A percentile compares a stretch with the other conserved stretches of the same genome.
phyloP scores from a whole-genome alignment of 192 early-diverging fungal species.

The Anaeromyces robustus region DNA sequence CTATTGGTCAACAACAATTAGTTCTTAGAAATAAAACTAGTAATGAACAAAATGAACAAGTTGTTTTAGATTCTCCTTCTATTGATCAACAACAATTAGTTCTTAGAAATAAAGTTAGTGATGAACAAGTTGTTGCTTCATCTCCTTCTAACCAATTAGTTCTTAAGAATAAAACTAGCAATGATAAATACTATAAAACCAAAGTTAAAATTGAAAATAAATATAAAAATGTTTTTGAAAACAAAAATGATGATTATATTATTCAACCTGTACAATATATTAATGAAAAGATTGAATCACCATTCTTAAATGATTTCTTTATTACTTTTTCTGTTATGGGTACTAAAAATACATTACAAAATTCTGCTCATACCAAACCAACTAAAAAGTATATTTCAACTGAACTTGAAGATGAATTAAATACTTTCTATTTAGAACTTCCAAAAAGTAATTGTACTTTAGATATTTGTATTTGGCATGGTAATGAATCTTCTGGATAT shows the following conservation, averaged over 20 bases:
- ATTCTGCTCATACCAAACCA: not conserved
- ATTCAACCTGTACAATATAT: not conserved
- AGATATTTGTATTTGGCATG: not conserved
- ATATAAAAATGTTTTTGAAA: not conserved
- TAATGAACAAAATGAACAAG: too few species aligned
- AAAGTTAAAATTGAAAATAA: not conserved
- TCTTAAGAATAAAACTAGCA: not conserved
- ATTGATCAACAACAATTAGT: too few species aligned
- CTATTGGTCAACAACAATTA: too few species aligned
- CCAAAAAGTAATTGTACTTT: not conserved
- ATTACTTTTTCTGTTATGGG: not conserved
- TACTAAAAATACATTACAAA: not conserved
- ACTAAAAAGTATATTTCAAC: not conserved
- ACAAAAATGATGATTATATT: not conserved
- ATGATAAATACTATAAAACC: not conserved
- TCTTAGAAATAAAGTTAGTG: too few species aligned
- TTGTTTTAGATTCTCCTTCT: too few species aligned
- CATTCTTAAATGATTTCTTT: not conserved
- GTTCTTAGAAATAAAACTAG: too few species aligned
- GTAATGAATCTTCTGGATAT: not conserved
- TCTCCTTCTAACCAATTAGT: not conserved
- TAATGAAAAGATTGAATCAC: not conserved
- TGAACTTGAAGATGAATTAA: not conserved
- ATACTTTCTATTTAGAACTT: not conserved
- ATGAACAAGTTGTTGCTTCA: too few species aligned